A percentile compares a stretch with the other conserved stretches of the same genome.
These are phyloP conservation scores for Chenopodium berlandieri DNA, from an alignment of 148 eudicot species.

Conservation along the genomic window DNA sequence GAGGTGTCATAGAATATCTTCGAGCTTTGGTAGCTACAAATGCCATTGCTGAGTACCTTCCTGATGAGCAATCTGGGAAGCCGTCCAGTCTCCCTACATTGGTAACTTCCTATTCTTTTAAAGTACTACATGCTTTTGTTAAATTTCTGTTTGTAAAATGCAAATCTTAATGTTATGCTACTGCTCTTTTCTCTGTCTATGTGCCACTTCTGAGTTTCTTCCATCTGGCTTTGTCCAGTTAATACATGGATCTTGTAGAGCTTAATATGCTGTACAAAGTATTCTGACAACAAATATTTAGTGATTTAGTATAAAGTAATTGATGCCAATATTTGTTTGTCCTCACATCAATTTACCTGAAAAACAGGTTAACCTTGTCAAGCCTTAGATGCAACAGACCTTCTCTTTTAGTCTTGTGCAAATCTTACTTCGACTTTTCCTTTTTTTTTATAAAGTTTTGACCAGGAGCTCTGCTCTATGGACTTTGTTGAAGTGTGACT, in stretches of 20 bases:
- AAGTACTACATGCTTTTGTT: constrained; percentile 15
- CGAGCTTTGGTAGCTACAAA: constrained; percentile 87
- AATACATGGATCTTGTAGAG: neutral
- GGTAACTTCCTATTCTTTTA: constrained; percentile 38
- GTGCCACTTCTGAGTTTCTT: neutral
- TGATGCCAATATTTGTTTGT: neutral
- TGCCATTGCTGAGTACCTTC: constrained; percentile 86
- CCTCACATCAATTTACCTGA: neutral
- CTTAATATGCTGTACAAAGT: neutral
- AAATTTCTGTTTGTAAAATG: neutral
- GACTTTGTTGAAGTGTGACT: neutral
- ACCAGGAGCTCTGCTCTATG: neutral
- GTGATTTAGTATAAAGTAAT: neutral
- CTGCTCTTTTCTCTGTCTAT: neutral
- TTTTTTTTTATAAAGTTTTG: neutral
- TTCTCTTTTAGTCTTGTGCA: neutral
- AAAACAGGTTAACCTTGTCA: neutral
- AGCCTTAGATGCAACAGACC: neutral
- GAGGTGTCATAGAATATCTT: constrained; percentile 82
- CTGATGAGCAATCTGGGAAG: constrained; percentile 86
- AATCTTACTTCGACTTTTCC: neutral
- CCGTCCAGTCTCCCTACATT: constrained; percentile 83
- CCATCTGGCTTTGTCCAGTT: neutral
- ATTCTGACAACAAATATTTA: neutral
- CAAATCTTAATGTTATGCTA: constrained; percentile 1